Evolutionary conservation across 176 grass and related monocot species (phyloP).

Genomic region (Oryza punctata): DNA sequence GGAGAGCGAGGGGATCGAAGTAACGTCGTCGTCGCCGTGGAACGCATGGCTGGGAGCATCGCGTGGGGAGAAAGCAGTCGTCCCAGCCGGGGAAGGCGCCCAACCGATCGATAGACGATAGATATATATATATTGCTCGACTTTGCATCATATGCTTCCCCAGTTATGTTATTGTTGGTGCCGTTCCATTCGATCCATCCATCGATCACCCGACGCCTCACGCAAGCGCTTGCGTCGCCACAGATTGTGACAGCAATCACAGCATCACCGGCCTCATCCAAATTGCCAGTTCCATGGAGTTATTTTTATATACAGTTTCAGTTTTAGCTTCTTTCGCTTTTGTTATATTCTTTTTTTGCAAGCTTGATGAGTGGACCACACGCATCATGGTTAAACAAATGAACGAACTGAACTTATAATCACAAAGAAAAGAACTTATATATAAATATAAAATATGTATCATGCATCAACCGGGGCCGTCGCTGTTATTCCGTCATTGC

Average conservation of each 20-base stretch:
- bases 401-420: too few species aligned
- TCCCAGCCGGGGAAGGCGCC: background rate
- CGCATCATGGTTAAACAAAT: too few species aligned
- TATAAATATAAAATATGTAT: background rate
- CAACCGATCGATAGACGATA: background rate
- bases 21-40: background rate
- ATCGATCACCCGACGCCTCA: background rate
- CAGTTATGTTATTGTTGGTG: background rate
- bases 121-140: background rate
- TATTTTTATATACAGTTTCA: background rate
- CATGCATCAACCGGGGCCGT: background rate
- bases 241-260: slow-evolving; percentile 20
- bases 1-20: background rate
- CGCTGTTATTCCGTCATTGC: background rate
- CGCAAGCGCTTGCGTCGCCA: slow-evolving; percentile 32
- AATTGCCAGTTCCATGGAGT: background rate
- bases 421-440: background rate
- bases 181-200: slow-evolving; percentile 17
- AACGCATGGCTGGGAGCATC: slow-evolving; percentile 20
- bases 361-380: background rate
- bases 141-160: background rate
- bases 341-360: background rate
- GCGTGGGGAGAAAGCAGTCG: slow-evolving; percentile 32
- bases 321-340: background rate
- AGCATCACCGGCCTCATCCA: background rate